Conservation (phyloP, 2,329 filamentous ascomycete genomes). For the Cladosporium sp. region DNA sequence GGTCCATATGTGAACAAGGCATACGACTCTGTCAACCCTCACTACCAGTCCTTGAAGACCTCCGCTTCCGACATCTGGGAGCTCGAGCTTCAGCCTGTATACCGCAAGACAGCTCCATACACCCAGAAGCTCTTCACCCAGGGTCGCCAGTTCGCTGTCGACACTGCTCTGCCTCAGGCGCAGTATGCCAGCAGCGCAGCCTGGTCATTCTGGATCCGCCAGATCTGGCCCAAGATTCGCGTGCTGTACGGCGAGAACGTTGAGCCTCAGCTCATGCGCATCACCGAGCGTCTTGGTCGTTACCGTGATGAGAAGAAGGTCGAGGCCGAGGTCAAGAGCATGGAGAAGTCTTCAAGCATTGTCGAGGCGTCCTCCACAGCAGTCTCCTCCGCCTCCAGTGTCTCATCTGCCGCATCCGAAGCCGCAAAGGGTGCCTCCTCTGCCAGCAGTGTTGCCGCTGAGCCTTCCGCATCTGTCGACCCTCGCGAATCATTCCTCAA, state of each 20-base stretch:
- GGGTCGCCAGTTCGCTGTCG: slow-evolving; percentile 65
- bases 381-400: slow-evolving; percentile 29
- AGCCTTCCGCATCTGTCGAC: slow-evolving; percentile 40
- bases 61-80: slow-evolving; percentile 69
- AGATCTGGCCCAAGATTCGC: slow-evolving; percentile 78
- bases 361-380: slow-evolving; percentile 30
- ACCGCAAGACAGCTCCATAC: slow-evolving; percentile 73
- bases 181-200: slow-evolving; percentile 70
- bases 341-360: slow-evolving; percentile 43
- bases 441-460: slow-evolving; percentile 44
- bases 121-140: slow-evolving; percentile 66
- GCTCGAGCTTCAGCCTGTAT: slow-evolving; percentile 72
- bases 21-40: slow-evolving; percentile 63
- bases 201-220: slow-evolving; percentile 69
- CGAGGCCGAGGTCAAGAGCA: slow-evolving; percentile 58
- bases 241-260: slow-evolving; percentile 87
- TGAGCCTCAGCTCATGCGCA: slow-evolving; percentile 89
- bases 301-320: slow-evolving; percentile 67
- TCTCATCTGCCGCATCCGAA: slow-evolving; percentile 31
- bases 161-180: slow-evolving; percentile 71
- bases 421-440: slow-evolving; percentile 30
- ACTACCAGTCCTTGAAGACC: slow-evolving; percentile 66
- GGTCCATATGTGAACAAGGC: slow-evolving; percentile 71
- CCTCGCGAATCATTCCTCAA: slow-evolving; percentile 65
- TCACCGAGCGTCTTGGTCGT: slow-evolving; percentile 82